phyloP scores from a whole-genome alignment of 805 yeast species.

The Citeromyces nyonsensis region DNA sequence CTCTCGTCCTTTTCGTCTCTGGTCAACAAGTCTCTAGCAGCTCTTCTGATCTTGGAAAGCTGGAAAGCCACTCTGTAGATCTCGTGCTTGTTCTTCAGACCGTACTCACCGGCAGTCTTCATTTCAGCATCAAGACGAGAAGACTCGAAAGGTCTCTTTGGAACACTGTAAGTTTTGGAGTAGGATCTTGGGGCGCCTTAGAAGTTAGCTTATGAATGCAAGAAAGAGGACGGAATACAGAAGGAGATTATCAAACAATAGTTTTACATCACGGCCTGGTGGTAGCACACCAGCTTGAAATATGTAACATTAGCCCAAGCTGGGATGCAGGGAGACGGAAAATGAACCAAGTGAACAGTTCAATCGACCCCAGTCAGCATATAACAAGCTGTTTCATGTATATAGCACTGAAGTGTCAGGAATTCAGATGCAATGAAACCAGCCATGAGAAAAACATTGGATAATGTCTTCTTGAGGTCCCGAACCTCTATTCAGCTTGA shows the following conservation, averaged over 20 bases:
- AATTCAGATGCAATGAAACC: conserved; percentile 43
- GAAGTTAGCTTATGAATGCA: too few species aligned
- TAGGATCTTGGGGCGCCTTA: conserved; percentile 99
- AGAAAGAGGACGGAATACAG: too few species aligned
- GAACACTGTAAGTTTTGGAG: conserved; percentile 99
- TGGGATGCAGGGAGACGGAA: too few species aligned
- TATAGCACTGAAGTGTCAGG: conserved; percentile 79
- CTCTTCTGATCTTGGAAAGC: conserved; percentile 99
- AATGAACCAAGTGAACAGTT: neutral
- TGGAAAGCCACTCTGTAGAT: conserved; percentile 99
- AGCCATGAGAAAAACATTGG: too few species aligned
- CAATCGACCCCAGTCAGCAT: neutral
- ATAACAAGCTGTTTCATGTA: conserved; percentile 1
- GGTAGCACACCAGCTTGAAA: too few species aligned
- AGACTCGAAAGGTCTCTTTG: conserved; percentile 98
- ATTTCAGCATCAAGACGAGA: conserved; percentile 99
- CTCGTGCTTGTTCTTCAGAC: conserved; percentile 99
- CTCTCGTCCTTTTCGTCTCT: conserved; percentile 99
- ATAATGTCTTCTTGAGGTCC: conserved; percentile 44
- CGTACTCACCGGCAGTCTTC: conserved; percentile 99
- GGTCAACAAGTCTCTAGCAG: conserved; percentile 99
- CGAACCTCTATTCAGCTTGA: conserved; percentile 36
- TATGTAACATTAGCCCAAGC: too few species aligned
- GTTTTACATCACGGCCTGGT: too few species aligned
- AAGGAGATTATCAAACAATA: too few species aligned